Evolutionary conservation across 495 filamentous ascomycete genomes (phyloP), one percentile per base, ranked within the genome.

Genomic region (Aspergillus nidulans): DNA sequence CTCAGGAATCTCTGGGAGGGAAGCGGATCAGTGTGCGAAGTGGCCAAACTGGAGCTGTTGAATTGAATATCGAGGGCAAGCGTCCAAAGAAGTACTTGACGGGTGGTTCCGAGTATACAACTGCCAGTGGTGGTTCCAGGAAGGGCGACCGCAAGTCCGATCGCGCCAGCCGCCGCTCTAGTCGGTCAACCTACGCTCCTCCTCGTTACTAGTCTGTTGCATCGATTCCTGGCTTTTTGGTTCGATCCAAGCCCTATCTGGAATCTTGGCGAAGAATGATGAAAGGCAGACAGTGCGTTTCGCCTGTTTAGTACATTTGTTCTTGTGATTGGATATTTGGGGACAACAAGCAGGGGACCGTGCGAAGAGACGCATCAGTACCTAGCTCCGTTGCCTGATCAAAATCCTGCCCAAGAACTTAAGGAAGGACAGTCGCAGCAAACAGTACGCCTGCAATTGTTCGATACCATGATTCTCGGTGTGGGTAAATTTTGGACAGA

Each of bases 21-120:
- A 74, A 75, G 60, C 63, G 55, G 43, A 75, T 78, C 60, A 73
- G 63, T 36, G 66, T 78, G 36, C 69, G 69, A n/a, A 67, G 71
- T 6, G 70, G 68, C 10, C 67, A 76, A 2, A 60, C 67, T 7
- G 74, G 74, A 32, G 69, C 63, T 1, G 56, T 75, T 23, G 70
- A 70, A 42, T 52, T 77, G 52, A 72, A 71, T 49, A 71, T 77
- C 47, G 68, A 68, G 47, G 69, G 69, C 20, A 67, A 63, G 6
- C 64, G 62, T 46, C 65, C 72, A 23, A 74, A 74, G 60, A 66
- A 70, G 48, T 74, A 75, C 57, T 59, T 73, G 21, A 55, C 62
- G 12, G 58, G 57, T 6, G 65, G 66, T 13, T 74, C 73, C 26
- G 70, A 75, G 26, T 68, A 70, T 49, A 68, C 70, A n/a, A 18